These are phyloP conservation scores for Phycomyces nitens DNA, from an alignment of 192 early-diverging fungal species.

Conservation along the genomic window DNA sequence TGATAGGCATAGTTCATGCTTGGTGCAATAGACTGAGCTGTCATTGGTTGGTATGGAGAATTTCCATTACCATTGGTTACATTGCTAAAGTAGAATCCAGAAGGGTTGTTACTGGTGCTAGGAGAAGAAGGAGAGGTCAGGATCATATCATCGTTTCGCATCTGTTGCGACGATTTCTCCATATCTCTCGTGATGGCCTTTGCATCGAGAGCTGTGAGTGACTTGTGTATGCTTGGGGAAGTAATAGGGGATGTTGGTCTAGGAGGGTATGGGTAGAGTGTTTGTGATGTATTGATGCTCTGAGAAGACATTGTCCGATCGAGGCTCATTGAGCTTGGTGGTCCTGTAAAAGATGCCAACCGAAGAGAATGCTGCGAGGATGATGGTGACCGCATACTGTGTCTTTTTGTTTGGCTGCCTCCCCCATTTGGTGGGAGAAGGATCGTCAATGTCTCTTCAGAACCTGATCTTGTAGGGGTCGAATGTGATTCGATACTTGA, in stretches of 20 bases:
- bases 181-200: slow-evolving; percentile 38
- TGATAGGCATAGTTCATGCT: slow-evolving; percentile 13
- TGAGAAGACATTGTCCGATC: slow-evolving; percentile 16
- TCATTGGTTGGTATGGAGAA: slow-evolving; percentile 7
- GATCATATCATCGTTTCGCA: slow-evolving; percentile 13
- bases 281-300: neutral
- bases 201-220: slow-evolving; percentile 48
- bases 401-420: slow-evolving; percentile 33
- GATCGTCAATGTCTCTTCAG: slow-evolving; percentile 13
- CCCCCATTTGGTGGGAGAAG: slow-evolving; percentile 29
- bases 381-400: slow-evolving; percentile 25
- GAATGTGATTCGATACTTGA: slow-evolving; percentile 5
- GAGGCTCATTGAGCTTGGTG: slow-evolving; percentile 8
- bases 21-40: slow-evolving; percentile 9
- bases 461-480: slow-evolving; percentile 2
- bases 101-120: slow-evolving; percentile 7
- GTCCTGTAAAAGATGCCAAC: slow-evolving; percentile 3
- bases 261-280: slow-evolving; percentile 4
- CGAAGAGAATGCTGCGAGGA: slow-evolving; percentile 13
- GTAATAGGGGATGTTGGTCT: slow-evolving; percentile 33
- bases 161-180: slow-evolving; percentile 27
- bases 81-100: slow-evolving; percentile 10
- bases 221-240: slow-evolving; percentile 38
- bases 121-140: slow-evolving; percentile 13
- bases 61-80: neutral